These are phyloP conservation scores for Vanderwaltozyma tropicalis DNA, from an alignment of 805 yeast species.

Conservation along the genomic window DNA sequence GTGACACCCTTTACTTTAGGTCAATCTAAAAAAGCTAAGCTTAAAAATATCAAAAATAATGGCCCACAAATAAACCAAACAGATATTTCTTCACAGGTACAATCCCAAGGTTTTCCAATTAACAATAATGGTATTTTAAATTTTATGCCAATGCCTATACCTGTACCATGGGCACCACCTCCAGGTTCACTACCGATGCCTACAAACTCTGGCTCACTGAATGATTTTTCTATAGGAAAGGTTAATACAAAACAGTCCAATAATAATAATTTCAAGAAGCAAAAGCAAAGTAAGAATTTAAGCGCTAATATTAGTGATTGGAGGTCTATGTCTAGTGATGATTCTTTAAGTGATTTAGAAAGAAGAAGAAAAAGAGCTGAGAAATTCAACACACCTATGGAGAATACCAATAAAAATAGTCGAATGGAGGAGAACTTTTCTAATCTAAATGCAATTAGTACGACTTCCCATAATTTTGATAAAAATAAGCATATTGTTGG, in stretches of 20 bases:
- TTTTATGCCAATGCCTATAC: no score
- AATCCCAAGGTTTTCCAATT: no score
- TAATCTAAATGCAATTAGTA: constrained; percentile 22
- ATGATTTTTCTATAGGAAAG: no score
- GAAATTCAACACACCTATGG: constrained; percentile 21
- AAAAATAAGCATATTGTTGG: constrained; percentile 45
- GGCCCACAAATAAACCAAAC: no score
- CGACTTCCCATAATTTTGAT: constrained; percentile 25
- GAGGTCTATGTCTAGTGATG: not conserved
- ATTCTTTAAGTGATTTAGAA: constrained; percentile 13
- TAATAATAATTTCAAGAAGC: not conserved
- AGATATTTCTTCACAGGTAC: no score
- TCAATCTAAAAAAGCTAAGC: constrained; percentile 5
- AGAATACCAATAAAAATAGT: constrained; percentile 1
- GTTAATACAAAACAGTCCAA: not conserved
- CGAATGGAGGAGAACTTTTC: constrained; percentile 17
- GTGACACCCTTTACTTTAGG: constrained; percentile 21
- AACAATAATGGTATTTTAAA: no score
- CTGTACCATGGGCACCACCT: no score
- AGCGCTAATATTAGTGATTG: not conserved
- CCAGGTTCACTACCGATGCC: no score
- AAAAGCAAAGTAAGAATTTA: not conserved
- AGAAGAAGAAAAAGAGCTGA: constrained; percentile 29
- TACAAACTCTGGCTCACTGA: no score
- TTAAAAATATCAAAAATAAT: no score